Conservation (phyloP, 768 basidiomycete genomes). For the Heimioporus sp. region DNA sequence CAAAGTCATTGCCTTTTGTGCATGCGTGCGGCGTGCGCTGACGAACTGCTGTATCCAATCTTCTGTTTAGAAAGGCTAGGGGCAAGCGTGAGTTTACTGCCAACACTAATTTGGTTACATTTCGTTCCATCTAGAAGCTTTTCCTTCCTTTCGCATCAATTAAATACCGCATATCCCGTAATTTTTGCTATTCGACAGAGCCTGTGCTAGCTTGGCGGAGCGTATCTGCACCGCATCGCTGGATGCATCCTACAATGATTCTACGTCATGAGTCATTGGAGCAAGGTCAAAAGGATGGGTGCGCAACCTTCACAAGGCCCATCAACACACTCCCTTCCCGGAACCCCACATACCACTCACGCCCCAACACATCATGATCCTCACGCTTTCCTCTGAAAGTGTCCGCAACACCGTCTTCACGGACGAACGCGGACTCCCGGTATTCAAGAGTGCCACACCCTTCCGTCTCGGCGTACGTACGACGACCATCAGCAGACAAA, state of each 20-base stretch:
- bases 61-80: neutral
- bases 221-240: neutral
- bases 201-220: neutral
- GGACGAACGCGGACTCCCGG: constrained; percentile 23
- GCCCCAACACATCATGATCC: constrained; percentile 14
- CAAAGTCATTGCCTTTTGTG: neutral
- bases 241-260: neutral
- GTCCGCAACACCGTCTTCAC: constrained; percentile 28
- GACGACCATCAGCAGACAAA: constrained; percentile 18
- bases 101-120: neutral
- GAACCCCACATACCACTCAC: neutral
- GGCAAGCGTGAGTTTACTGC: neutral
- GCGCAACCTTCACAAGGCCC: too few species aligned
- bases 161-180: neutral
- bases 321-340: neutral
- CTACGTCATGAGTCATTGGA: neutral
- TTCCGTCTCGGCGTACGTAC: constrained; percentile 14
- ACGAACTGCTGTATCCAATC: neutral
- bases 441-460: constrained; percentile 27
- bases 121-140: neutral
- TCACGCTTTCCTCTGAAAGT: constrained; percentile 24
- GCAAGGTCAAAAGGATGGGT: constrained; percentile 3
- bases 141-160: neutral
- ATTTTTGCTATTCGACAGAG: neutral
- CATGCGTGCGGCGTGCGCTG: neutral